These are phyloP conservation scores for Hygrocybe coccinea DNA, from an alignment of 768 basidiomycete genomes.

Conservation along the genomic window DNA sequence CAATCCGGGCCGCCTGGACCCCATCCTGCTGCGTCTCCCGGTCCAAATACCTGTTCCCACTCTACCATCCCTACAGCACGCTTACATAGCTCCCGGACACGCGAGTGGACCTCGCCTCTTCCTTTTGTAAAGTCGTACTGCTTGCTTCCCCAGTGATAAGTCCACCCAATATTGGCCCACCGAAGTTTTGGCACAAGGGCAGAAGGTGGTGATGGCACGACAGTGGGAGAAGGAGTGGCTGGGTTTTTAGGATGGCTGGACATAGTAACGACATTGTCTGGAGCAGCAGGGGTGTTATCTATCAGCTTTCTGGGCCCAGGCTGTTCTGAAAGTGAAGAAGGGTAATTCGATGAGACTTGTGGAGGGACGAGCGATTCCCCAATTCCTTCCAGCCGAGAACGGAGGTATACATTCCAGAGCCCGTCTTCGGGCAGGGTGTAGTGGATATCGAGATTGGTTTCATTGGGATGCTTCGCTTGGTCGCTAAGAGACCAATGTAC, in stretches of 20 bases:
- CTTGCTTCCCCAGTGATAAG: conserved; percentile 96
- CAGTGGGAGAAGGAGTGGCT: conserved; percentile 59
- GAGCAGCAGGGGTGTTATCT: conserved; percentile 64
- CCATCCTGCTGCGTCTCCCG: conserved; percentile 40
- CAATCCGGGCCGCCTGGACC: conserved; percentile 55
- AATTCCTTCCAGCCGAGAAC: conserved; percentile 27
- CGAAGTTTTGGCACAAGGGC: conserved; percentile 71
- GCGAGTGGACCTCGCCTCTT: conserved; percentile 55
- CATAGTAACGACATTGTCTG: conserved; percentile 50
- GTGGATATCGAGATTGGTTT: conserved; percentile 86
- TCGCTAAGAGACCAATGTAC: conserved; percentile 67
- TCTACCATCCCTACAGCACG: conserved; percentile 56
- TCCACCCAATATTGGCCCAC: conserved; percentile 96
- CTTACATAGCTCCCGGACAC: conserved; percentile 56
- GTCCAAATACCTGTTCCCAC: conserved; percentile 63
- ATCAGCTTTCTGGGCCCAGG: conserved; percentile 62
- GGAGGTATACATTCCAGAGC: conserved; percentile 65
- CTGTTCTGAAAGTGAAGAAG: conserved; percentile 13
- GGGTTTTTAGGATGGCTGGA: conserved; percentile 54
- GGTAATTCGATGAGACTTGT: conserved; percentile 5
- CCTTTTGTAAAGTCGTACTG: conserved; percentile 84
- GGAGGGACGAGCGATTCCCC: conserved; percentile 40
- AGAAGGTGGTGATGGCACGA: conserved; percentile 45
- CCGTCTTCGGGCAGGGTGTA: conserved; percentile 71
- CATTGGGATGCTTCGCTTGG: conserved; percentile 76